Percentiles rank a stretch among this genome's conserved stretches.
These are phyloP conservation scores for Saksenaea oblongispora DNA, from an alignment of 371 early-diverging fungal genomes.

Conservation along the genomic window DNA sequence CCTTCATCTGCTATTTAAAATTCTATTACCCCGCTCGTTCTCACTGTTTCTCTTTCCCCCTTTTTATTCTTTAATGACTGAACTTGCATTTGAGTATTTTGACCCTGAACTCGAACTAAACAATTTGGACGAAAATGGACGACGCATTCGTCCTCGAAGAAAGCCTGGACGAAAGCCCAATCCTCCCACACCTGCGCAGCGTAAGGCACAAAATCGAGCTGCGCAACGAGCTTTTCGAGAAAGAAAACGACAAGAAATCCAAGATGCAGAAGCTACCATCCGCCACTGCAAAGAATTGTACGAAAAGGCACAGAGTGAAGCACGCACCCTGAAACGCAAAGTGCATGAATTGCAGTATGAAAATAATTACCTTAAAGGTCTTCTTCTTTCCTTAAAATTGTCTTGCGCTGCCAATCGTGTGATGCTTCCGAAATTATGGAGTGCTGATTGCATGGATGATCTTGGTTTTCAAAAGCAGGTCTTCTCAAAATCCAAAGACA, in stretches of 20 bases:
- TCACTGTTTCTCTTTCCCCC: neutral
- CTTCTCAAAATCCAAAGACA: slow-evolving; percentile 10
- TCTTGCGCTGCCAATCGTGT: slow-evolving; percentile 38
- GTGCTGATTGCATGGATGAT: slow-evolving; percentile 15
- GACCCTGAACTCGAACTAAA: slow-evolving; percentile 44
- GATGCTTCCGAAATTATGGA: slow-evolving; percentile 41
- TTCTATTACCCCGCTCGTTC: neutral
- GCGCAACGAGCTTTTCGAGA: slow-evolving; percentile 80
- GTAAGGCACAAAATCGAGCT: slow-evolving; percentile 76
- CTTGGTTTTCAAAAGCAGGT: slow-evolving; percentile 9
- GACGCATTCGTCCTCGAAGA: slow-evolving; percentile 42
- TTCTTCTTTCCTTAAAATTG: slow-evolving; percentile 31
- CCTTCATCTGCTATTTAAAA: neutral
- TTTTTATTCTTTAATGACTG: slow-evolving; percentile 13
- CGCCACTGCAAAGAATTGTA: slow-evolving; percentile 29
- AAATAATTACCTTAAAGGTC: slow-evolving; percentile 34
- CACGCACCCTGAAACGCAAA: slow-evolving; percentile 14
- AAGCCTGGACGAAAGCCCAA: slow-evolving; percentile 50
- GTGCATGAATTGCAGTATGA: slow-evolving; percentile 34
- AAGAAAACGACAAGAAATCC: slow-evolving; percentile 74
- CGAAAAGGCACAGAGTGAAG: slow-evolving; percentile 34
- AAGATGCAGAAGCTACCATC: slow-evolving; percentile 61
- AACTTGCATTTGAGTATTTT: slow-evolving; percentile 46
- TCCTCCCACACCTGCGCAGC: slow-evolving; percentile 55
- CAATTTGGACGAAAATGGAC: slow-evolving; percentile 37